Conservation (phyloP, 768 basidiomycete species). For the Hemileccinum rubropunctum region DNA sequence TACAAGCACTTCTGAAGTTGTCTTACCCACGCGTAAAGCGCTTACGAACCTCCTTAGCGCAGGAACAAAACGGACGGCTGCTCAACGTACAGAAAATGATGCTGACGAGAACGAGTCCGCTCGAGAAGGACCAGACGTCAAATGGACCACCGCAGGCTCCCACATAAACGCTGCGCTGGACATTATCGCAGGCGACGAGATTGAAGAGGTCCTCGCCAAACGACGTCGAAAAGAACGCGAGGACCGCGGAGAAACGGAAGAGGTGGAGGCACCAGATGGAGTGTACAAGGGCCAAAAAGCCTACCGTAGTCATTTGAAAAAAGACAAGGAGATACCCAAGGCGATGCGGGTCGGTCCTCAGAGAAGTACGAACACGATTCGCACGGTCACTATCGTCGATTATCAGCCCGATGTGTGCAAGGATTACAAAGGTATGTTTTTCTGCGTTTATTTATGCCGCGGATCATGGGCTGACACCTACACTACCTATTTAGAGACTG, state of each 20-base stretch:
- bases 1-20: conserved; percentile 52
- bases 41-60: conserved; percentile 71
- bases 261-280: conserved; percentile 66
- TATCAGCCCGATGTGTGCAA: conserved; percentile 99
- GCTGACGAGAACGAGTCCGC: conserved; percentile 45
- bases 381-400: conserved; percentile 93
- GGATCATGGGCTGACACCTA: conserved; percentile 16
- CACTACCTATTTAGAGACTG: conserved; percentile 66
- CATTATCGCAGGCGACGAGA: conserved; percentile 80
- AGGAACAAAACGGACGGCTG: conserved; percentile 63
- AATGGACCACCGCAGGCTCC: conserved; percentile 75
- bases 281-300: conserved; percentile 82
- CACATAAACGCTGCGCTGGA: conserved; percentile 71
- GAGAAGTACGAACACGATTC: conserved; percentile 73
- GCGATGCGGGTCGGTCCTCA: conserved; percentile 85
- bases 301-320: conserved; percentile 78
- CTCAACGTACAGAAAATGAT: conserved; percentile 48
- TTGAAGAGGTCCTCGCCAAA: conserved; percentile 73
- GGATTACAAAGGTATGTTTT: conserved; percentile 90
- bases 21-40: conserved; percentile 71
- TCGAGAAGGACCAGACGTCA: conserved; percentile 56
- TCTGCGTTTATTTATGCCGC: conserved; percentile 5
- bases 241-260: conserved; percentile 50
- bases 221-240: conserved; percentile 54
- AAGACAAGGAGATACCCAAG: conserved; percentile 81